Conservation (phyloP, 768 basidiomycete genomes). For the Auriscalpium vulgare region DNA sequence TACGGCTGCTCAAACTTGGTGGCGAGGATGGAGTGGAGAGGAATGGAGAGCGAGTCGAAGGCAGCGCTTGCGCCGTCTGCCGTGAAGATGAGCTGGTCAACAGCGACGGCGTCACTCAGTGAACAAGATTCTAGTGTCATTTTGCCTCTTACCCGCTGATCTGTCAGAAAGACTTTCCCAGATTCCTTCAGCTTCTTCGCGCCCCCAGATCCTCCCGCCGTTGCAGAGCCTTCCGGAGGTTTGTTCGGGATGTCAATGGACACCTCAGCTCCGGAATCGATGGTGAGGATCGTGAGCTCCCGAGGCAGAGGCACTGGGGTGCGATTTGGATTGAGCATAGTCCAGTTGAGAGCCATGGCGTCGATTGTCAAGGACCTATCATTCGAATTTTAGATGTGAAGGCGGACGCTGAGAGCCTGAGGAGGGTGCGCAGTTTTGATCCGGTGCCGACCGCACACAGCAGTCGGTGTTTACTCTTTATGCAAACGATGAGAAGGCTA, state of each 20-base stretch:
- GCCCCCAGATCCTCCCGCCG: slow-evolving; percentile 47
- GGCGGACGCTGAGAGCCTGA: background rate
- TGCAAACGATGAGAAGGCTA: slow-evolving; percentile 19
- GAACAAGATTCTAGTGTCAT: background rate
- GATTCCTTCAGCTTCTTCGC: slow-evolving; percentile 47
- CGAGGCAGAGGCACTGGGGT: slow-evolving; percentile 56
- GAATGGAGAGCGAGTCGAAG: slow-evolving; percentile 43
- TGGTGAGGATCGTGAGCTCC: slow-evolving; percentile 49
- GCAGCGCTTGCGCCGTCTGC: slow-evolving; percentile 13
- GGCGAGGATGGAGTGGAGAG: slow-evolving; percentile 54
- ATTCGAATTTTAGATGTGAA: background rate
- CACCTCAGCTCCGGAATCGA: slow-evolving; percentile 53
- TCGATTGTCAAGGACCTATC: background rate
- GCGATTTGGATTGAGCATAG: slow-evolving; percentile 51
- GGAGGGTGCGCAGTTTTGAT: background rate
- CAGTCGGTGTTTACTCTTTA: no score
- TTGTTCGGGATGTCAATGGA: slow-evolving; percentile 49
- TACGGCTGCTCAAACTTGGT: slow-evolving; percentile 73
- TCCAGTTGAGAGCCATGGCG: slow-evolving; percentile 77
- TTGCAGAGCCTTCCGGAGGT: slow-evolving; percentile 33
- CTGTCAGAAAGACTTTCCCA: slow-evolving; percentile 60
- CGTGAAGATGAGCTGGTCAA: slow-evolving; percentile 53
- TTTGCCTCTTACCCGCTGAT: slow-evolving; percentile 51
- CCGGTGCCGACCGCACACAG: background rate
- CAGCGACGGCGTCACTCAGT: background rate